Evolutionary conservation across 257 asterid species (phyloP), one percentile per base, ranked within the genome.

Genomic region (Osmanthus fragrans): DNA sequence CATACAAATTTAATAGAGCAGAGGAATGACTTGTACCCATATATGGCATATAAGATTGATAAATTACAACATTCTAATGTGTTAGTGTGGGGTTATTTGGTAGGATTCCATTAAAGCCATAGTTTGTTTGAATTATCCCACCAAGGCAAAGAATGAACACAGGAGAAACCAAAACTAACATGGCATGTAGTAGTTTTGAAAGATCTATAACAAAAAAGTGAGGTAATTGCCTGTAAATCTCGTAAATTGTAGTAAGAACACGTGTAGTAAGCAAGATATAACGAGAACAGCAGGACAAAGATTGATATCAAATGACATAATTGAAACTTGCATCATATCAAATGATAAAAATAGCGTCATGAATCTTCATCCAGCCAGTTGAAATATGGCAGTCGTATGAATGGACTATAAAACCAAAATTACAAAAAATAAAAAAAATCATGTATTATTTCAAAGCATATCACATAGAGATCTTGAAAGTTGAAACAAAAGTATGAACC

Each of bases 401-500:
- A 32, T 9, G 29, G 51, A 60, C 7, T 47, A 67, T 69, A 16
- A 58, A 71, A 64, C 30, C 75, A 19, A 71, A 67, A 64, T 54
- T 27, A 47, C 60, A 68, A 2, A 30, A 63, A 27, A 49, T 0
- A 47, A 18, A 47, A 47, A 42, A 42, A 16, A 45, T 19, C n/a
- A 9, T 36, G 33, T 39, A 71, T 7, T 36, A n/a, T 11, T 40
- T 33, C 23, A 72, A 10, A 63, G 33, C 45, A 40, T 16, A 30
- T 65, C n/a, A 7, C 65, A 1, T 56, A 56, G n/a, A 56, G 65
- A 19, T 32, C 19, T 71, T 4, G 60, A 66, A 58, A 83, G 7
- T 76, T 4, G 60, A 72, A 58, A 83, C 19, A 60, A 63, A 76
- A n/a, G 70, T 77, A 40, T 66, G 58, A 19, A 51, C 63, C 13